Evolutionary conservation across 2,329 filamentous ascomycete genomes (phyloP).

Genomic region (Pseudogymnoascus sp.): DNA sequence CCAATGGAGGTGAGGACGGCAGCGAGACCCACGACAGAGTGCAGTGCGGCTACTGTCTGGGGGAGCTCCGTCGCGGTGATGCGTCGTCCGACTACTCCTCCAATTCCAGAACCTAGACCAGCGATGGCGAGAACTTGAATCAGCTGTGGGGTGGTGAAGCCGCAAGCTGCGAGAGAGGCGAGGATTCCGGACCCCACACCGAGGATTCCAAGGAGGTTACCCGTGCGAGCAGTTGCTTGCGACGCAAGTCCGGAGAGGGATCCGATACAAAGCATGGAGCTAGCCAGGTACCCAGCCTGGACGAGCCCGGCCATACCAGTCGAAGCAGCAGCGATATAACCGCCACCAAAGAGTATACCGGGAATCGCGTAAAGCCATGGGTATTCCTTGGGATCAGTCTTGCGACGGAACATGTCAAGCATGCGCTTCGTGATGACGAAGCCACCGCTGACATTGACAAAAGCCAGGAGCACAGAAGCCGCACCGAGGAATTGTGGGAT

Average conservation of each 20-base stretch:
- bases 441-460: conserved; percentile 80
- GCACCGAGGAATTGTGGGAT: conserved; percentile 73
- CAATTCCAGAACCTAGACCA: conserved; percentile 46
- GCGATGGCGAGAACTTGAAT: conserved; percentile 74
- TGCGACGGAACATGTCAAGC: conserved; percentile 82
- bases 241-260: conserved; percentile 76
- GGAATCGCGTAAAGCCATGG: conserved; percentile 80
- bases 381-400: conserved; percentile 79
- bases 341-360: conserved; percentile 67
- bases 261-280: conserved; percentile 72
- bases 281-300: conserved; percentile 79
- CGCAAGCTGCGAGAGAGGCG: conserved; percentile 71
- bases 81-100: conserved; percentile 70
- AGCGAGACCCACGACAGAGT: conserved; percentile 82
- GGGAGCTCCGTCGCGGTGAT: conserved; percentile 85
- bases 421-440: conserved; percentile 91
- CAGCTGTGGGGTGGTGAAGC: conserved; percentile 70
- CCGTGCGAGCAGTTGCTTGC: conserved; percentile 73
- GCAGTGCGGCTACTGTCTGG: conserved; percentile 80
- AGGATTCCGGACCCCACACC: conserved; percentile 78
- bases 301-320: conserved; percentile 79
- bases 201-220: conserved; percentile 78
- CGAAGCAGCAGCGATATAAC: conserved; percentile 69
- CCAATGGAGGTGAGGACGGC: conserved; percentile 84
- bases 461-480: conserved; percentile 71